Conservation (phyloP, 1,139 yeast species). For the Hyphopichia wangnamkhiaoensis region DNA sequence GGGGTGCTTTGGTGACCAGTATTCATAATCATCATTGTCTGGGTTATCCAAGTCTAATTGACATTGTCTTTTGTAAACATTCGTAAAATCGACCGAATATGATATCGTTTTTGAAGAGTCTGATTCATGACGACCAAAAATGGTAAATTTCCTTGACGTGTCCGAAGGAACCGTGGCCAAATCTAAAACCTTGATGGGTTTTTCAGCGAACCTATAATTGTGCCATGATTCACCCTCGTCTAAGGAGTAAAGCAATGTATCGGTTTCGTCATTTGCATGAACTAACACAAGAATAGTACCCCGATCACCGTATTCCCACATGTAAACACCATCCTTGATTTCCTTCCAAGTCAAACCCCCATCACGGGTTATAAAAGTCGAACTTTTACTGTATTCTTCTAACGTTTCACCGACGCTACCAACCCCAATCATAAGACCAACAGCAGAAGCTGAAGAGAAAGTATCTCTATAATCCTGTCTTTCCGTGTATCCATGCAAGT, state of each 20-base stretch:
- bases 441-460: conserved; percentile 83
- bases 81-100: conserved; percentile 68
- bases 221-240: conserved; percentile 84
- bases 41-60: conserved; percentile 60
- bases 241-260: conserved; percentile 61
- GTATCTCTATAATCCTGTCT: conserved; percentile 82
- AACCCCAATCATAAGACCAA: conserved; percentile 81
- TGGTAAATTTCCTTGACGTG: conserved; percentile 69
- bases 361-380: conserved; percentile 78
- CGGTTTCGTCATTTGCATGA: conserved; percentile 56
- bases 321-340: conserved; percentile 66
- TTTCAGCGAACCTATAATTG: conserved; percentile 62
- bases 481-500: conserved; percentile 90
- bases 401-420: conserved; percentile 85
- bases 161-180: conserved; percentile 91
- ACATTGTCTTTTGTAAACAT: conserved; percentile 70
- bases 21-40: conserved; percentile 72
- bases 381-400: conserved; percentile 47
- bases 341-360: conserved; percentile 92
- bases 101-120: conserved; percentile 26
- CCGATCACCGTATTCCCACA: conserved; percentile 97
- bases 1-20: conserved; percentile 80
- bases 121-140: conserved; percentile 23
- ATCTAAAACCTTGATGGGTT: conserved; percentile 60
- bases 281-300: conserved; percentile 84